phyloP scores from a whole-genome alignment of 148 eudicot genomes.

The Cornus suecica region DNA sequence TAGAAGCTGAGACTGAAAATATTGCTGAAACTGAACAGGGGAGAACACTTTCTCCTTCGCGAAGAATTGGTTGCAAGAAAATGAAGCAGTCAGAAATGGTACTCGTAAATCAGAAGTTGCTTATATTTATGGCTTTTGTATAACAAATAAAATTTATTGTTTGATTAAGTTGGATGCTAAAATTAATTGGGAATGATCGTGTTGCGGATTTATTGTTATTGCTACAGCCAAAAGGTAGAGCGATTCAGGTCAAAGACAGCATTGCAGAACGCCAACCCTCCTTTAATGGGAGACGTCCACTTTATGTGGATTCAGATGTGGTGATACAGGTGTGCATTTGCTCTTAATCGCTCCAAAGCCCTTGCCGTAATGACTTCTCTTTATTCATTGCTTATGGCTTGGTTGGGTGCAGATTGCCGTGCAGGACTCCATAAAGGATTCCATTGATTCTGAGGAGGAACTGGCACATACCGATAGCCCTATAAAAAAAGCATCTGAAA shows the following conservation, averaged over 20 bases:
- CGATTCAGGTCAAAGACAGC: conserved; percentile 27
- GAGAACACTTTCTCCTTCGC: conserved; percentile 3
- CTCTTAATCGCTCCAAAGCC: background rate
- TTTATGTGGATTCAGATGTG: conserved; percentile 31
- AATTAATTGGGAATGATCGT: background rate
- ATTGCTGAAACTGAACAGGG: background rate
- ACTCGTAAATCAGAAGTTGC: background rate
- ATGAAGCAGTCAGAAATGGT: background rate
- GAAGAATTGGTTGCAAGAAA: background rate
- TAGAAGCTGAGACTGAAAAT: background rate
- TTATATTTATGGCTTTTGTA: background rate
- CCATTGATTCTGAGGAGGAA: conserved; percentile 12
- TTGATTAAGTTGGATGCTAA: no score
- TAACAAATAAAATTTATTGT: background rate
- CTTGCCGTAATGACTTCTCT: background rate
- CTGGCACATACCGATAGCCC: background rate
- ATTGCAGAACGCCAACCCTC: conserved; percentile 27
- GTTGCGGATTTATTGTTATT: background rate
- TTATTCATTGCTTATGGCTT: conserved; percentile 7
- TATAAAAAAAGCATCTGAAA: conserved; percentile 16
- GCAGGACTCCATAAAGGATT: conserved; percentile 20
- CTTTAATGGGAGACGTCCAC: conserved; percentile 11
- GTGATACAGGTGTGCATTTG: conserved; percentile 28
- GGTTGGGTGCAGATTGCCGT: conserved; percentile 22
- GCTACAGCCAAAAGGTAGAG: conserved; percentile 25